Base-by-base conservation (phyloP, 106 monocot species). In the Posidonia australis region DNA sequence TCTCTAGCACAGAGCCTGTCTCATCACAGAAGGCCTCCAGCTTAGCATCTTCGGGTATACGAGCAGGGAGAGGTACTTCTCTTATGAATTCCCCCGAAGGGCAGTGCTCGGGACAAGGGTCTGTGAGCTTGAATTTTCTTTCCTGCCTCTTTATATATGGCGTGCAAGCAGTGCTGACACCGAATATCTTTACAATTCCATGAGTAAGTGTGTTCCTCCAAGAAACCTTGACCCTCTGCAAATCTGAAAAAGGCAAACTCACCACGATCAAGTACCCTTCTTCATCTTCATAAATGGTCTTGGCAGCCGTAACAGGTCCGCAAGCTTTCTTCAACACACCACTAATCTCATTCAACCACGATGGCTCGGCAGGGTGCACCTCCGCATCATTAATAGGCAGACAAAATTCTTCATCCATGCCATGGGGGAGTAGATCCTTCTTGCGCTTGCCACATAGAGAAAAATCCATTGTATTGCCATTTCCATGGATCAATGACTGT, bases 201-300 rank as follows among this genome's bases (percentile, higher is more conserved):
- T n/a, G n/a, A n/a, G n/a, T n/a, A n/a, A n/a, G 64, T 9, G 72
- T 72, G 64, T 72, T 72, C 64, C 55, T 72, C 72, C 72, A 72
- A 25, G 63, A 65, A 17, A 72, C 72, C 49, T 72, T 72, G 41
- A 72, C 72, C 72, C 64, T 72, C 42, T 72, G 72, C 13, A 65
- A 44, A 56, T 72, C 72, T 0, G 54, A 43, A 17, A 72, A 65
- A 14, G 72, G 72, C 64, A 72, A 28, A 43, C 72, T 72, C 30
- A 72, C 72, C 72, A 72, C 32, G 26, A 72, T 72, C 44, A 72
- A 29, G 32, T 72, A 72, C 3, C 72, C 64, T 30, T 65, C 56
- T 19, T 72, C 72, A 55, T 72, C 72, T 55, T n/a, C n/a, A n/a
- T n/a, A n/a, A n/a, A n/a, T n/a, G n/a, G n/a, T n/a, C n/a, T n/a